Conservation (phyloP, 331 rosid species). For the Pyrus hybrid region DNA sequence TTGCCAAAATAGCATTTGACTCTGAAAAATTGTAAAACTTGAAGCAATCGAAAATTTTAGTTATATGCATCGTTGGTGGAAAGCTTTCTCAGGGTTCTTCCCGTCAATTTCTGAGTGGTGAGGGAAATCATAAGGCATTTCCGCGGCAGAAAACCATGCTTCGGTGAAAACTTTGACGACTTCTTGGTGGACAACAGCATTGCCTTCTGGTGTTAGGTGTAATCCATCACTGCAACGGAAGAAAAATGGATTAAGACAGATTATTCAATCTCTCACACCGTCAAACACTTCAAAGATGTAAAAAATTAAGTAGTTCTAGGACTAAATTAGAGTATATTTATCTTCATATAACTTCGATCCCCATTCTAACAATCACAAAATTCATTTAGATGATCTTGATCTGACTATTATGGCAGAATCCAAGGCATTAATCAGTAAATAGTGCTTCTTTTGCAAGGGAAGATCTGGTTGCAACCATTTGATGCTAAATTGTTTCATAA, state of each 20-base stretch:
- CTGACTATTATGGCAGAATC: not conserved
- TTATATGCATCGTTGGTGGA: constrained; percentile 41
- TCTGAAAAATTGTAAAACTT: not conserved
- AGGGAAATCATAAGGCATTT: constrained; percentile 81
- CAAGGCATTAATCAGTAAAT: not conserved
- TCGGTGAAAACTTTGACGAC: constrained; percentile 50
- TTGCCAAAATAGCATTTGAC: not conserved
- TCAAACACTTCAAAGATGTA: not conserved
- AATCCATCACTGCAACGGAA: constrained; percentile 64
- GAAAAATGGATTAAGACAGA: not conserved
- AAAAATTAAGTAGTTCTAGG: not conserved
- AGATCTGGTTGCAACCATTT: not conserved
- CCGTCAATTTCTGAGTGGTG: constrained; percentile 63
- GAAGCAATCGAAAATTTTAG: not conserved
- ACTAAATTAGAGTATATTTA: not conserved
- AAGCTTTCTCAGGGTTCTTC: constrained; percentile 56
- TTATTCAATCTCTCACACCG: not conserved
- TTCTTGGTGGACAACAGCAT: constrained; percentile 53
- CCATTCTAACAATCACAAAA: not conserved
- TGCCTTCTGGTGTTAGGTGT: constrained; percentile 84
- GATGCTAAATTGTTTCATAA: not conserved
- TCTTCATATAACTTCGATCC: not conserved
- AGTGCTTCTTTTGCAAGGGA: not conserved
- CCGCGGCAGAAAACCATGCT: constrained; percentile 50
- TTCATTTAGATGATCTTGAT: not conserved